These are phyloP conservation scores for Gaeumannomyces tritici DNA, from an alignment of 2,329 filamentous ascomycete genomes.

Conservation along the genomic window DNA sequence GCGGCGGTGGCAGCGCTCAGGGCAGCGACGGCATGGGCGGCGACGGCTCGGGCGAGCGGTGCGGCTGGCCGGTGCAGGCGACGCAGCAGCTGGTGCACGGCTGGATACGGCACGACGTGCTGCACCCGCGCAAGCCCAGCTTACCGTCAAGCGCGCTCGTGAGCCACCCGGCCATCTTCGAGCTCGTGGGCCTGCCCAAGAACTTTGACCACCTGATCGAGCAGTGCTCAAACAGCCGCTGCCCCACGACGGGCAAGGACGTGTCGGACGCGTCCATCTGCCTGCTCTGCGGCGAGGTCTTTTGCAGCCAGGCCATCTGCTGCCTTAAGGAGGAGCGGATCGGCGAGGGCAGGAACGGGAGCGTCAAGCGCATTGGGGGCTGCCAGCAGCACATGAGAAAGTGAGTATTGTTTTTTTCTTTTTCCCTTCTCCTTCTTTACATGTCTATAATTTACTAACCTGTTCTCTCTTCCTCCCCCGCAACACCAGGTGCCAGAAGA, in stretches of 20 bases:
- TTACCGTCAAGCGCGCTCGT: slow-evolving; percentile 29
- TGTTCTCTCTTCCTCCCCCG: no score
- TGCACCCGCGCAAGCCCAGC: slow-evolving; percentile 13
- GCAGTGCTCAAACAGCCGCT: slow-evolving; percentile 74
- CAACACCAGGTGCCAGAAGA: slow-evolving; percentile 64
- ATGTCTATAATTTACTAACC: no score
- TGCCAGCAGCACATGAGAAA: slow-evolving; percentile 84
- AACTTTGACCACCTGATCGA: slow-evolving; percentile 91
- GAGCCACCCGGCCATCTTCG: slow-evolving; percentile 85
- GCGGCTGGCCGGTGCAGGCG: slow-evolving; percentile 36
- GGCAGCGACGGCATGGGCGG: not conserved
- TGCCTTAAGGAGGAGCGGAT: slow-evolving; percentile 57
- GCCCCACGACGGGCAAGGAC: slow-evolving; percentile 85
- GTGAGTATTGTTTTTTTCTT: slow-evolving; percentile 38
- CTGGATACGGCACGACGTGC: slow-evolving; percentile 58
- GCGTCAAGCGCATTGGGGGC: slow-evolving; percentile 53
- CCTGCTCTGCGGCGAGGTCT: slow-evolving; percentile 91
- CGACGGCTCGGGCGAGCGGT: slow-evolving; percentile 26
- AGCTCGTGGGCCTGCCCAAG: slow-evolving; percentile 83
- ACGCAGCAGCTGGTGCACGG: slow-evolving; percentile 42
- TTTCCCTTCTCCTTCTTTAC: no score
- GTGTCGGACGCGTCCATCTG: slow-evolving; percentile 86
- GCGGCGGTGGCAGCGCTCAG: no score
- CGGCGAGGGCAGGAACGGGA: slow-evolving; percentile 25
- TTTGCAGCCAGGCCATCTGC: slow-evolving; percentile 90